Evolutionary conservation across 805 yeast genomes (phyloP).

Genomic region (Brettanomyces bruxellensis): DNA sequence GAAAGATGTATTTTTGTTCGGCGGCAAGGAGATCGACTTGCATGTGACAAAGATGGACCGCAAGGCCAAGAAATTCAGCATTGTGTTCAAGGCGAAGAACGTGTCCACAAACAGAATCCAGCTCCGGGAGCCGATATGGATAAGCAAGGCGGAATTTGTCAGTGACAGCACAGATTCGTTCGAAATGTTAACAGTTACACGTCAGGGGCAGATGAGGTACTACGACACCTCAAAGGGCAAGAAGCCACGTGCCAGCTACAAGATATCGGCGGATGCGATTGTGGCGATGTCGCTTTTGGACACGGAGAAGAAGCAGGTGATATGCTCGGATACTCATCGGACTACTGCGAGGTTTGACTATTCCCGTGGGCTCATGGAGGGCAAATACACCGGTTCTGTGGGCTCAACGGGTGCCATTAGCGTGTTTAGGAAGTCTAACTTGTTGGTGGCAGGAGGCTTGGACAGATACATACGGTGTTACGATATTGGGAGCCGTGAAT

Average conservation of each 20-base stretch:
- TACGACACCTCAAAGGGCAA: slow-evolving; percentile 64
- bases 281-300: slow-evolving; percentile 30
- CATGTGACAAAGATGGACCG: slow-evolving; percentile 32
- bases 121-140: slow-evolving; percentile 76
- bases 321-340: slow-evolving; percentile 67
- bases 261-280: slow-evolving; percentile 47
- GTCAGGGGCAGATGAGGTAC: slow-evolving; percentile 64
- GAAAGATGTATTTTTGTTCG: slow-evolving; percentile 57
- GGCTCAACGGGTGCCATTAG: slow-evolving; percentile 52
- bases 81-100: slow-evolving; percentile 65
- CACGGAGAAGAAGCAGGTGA: slow-evolving; percentile 32
- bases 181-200: slow-evolving; percentile 57
- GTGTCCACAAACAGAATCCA: slow-evolving; percentile 75
- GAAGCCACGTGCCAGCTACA: slow-evolving; percentile 53
- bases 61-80: slow-evolving; percentile 13
- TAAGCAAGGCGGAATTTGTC: slow-evolving; percentile 45
- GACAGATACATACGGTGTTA: slow-evolving; percentile 82
- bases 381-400: slow-evolving; percentile 69
- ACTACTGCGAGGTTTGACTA: slow-evolving; percentile 50
- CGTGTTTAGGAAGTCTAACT: slow-evolving; percentile 25
- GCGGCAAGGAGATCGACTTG: slow-evolving; percentile 79
- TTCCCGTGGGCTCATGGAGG: slow-evolving; percentile 44
- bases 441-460: slow-evolving; percentile 71
- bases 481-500: slow-evolving; percentile 48
- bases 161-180: slow-evolving; percentile 26